Evolutionary conservation across 1,284 basidiomycete species (phyloP), one percentile per base, ranked within the genome.

Genomic region (Crucibulum parvulum): DNA sequence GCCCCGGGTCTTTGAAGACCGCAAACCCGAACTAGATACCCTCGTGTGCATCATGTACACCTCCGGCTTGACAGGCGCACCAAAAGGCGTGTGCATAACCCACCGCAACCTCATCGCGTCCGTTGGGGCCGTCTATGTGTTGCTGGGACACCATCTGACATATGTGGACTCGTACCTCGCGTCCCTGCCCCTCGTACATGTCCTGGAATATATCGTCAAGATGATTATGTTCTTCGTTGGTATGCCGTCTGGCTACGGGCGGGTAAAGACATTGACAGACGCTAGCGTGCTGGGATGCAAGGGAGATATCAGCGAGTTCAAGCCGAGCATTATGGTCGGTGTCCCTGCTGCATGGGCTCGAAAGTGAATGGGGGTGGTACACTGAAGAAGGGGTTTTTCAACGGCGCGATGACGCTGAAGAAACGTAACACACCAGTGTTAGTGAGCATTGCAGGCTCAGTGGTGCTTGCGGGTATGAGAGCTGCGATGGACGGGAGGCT

Each of bases 31-130:
- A 56, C 75, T 81, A 15, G 85, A 91, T 0, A 92, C 91, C 60
- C 78, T 91, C 4, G 93, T 91, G 18, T 94, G 95, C 73, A 96
- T 98, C 79, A 98, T 98, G 96, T 99, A 99, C 83, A 99, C 96
- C 24, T 91, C 88, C 62, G 95, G 96, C n/a, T 92, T 89, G 58
- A 97, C 95, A 0, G 96, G 96, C 34, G 81, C 92, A 7, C 96
- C 96, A 51, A 99, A 99, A 80, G 96, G 96, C 67, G 96, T 98
- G 61, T 84, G 93, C 58, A 89, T 99, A 66, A 92, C 90, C 2
- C 96, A 99, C 76, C 77, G 82, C 51, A 98, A 99, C 79, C 87
- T 99, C 62, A 80, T 96, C 55, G 90, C 96, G 3, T 90, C 93
- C 16, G 83, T 98, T 58, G 95, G 90, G 8, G 92, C 91, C 36